Conservation (phyloP, 352 stramenopile genomes). For the Pythium sp. region DNA sequence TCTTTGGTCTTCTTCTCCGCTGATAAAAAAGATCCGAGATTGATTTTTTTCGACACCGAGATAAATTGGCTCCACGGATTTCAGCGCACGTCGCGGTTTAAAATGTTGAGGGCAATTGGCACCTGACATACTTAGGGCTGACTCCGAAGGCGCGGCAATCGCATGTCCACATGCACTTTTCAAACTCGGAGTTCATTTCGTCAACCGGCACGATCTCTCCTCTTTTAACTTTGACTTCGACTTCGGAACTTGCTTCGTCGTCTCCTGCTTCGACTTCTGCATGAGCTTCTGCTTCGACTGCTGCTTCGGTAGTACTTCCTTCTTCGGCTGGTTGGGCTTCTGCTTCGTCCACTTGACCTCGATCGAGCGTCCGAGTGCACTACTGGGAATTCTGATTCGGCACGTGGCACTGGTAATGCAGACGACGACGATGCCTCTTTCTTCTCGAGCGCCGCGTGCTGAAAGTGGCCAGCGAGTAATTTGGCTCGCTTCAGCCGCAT, state of each 20-base stretch:
- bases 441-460: constrained; percentile 11
- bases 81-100: no score
- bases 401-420: no score
- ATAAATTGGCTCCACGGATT: no score
- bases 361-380: background rate
- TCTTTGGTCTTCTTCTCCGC: no score
- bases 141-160: background rate
- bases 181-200: background rate
- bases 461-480: constrained; percentile 19
- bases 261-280: constrained; percentile 17
- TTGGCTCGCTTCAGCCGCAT: constrained; percentile 24
- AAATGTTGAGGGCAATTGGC: no score
- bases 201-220: background rate
- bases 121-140: no score
- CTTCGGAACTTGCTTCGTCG: background rate
- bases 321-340: background rate
- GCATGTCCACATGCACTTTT: background rate
- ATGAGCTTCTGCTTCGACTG: constrained; percentile 12
- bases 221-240: constrained; percentile 3
- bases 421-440: background rate
- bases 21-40: no score
- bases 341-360: background rate
- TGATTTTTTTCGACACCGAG: no score
- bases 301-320: background rate
- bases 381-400: background rate